These are phyloP conservation scores for Biscutella auriculata DNA, from an alignment of 441 rosid genomes.

Conservation along the genomic window DNA sequence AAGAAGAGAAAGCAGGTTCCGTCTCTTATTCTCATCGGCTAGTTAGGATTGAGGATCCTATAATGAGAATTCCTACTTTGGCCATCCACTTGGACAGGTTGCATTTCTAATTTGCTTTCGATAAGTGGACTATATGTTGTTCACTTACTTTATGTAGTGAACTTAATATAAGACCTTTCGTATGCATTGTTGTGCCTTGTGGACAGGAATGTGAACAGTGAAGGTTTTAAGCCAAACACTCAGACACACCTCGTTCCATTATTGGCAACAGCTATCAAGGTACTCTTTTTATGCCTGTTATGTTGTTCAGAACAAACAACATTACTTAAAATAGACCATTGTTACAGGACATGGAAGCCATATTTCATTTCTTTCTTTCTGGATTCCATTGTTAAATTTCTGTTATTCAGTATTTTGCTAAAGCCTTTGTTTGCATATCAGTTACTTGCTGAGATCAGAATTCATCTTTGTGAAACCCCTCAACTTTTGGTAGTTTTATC, in stretches of 20 bases:
- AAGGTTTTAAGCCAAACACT: conserved; percentile 90
- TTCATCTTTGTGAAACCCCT: not conserved
- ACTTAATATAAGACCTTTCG: not conserved
- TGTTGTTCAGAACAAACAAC: not conserved
- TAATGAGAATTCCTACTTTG: conserved; percentile 85
- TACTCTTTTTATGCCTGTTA: conserved; percentile 9
- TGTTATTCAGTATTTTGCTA: not conserved
- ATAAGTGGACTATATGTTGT: not conserved
- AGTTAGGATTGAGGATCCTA: conserved; percentile 73
- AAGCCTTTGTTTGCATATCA: not conserved
- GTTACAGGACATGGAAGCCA: not conserved
- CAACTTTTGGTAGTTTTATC: not conserved
- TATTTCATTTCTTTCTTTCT: not conserved
- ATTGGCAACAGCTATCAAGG: conserved; percentile 87
- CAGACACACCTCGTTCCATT: conserved; percentile 79
- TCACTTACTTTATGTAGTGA: not conserved
- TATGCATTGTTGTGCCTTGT: conserved; percentile 1
- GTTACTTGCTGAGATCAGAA: not conserved
- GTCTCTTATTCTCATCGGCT: conserved; percentile 57
- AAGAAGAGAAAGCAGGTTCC: conserved; percentile 47
- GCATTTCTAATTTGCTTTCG: not conserved
- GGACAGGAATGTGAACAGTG: conserved; percentile 59
- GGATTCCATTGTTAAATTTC: not conserved
- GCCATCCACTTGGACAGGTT: conserved; percentile 96
- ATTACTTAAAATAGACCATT: not conserved